Evolutionary conservation across 2,329 filamentous ascomycete genomes (phyloP), one percentile per base, ranked within the genome.

Genomic region (Aureobasidium melanogenum): DNA sequence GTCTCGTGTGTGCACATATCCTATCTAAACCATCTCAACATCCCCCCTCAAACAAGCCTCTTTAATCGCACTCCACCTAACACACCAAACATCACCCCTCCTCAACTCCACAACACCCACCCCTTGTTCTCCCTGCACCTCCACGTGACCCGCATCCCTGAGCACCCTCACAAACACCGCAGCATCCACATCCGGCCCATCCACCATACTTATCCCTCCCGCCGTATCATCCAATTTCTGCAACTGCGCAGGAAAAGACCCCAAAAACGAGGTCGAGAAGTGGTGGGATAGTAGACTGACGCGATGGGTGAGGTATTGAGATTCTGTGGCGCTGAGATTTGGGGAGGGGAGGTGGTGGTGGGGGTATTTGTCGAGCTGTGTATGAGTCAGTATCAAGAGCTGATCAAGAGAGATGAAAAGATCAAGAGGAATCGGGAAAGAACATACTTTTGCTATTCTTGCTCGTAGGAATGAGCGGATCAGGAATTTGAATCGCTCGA

Each of bases 401-500:
- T n/a, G n/a, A n/a, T n/a, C n/a, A n/a, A n/a, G n/a, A n/a, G n/a
- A n/a, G n/a, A n/a, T n/a, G n/a, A n/a, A n/a, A n/a, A n/a, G n/a
- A n/a, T n/a, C n/a, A n/a, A n/a, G n/a, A 14, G 41, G 17, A 68
- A 41, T 47, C 44, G n/a, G 10, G 39, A 12, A 19, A 19, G 19
- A 17, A 57, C 3, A 2, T 48, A 90, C 89, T 82, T 99, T 97
- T 59, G 89, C 85, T 62, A 97, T 86, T n/a, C 94, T 82, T 10
- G 89, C 86, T 58, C 95, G 83, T 61, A 99, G 75, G 66, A 93
- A 88, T 66, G 88, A 88, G 63, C 94, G 83, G 19, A 97, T 83
- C 24, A 99, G 81, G 70, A 91, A 99, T 76, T 96, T 96, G 76
- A 89, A 95, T 48, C 94, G 82, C 73, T 97, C 92, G 60, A 99